These are phyloP conservation scores for Penicillium sp. DNA, from an alignment of 2,329 filamentous ascomycete genomes.

Conservation along the genomic window DNA sequence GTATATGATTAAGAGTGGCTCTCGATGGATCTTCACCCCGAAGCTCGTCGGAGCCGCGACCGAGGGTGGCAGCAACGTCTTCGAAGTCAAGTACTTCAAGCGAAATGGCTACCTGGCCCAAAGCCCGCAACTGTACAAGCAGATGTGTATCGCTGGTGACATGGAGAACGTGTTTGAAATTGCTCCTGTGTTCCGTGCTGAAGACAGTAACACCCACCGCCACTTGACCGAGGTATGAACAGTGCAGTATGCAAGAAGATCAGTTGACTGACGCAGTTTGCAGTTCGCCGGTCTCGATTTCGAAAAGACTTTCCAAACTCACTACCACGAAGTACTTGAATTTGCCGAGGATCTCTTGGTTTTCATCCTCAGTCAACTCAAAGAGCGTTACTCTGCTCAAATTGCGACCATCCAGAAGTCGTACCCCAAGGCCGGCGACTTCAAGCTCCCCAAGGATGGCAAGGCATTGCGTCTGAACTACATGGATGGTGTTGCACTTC, in stretches of 20 bases:
- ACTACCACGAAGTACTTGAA: constrained; percentile 48
- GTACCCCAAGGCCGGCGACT: constrained; percentile 48
- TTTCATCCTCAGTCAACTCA: constrained; percentile 45
- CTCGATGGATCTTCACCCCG: constrained; percentile 81
- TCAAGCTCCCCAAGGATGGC: constrained; percentile 46
- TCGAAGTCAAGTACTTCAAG: constrained; percentile 83
- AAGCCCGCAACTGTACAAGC: constrained; percentile 61
- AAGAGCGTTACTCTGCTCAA: constrained; percentile 41
- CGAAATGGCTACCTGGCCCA: constrained; percentile 66
- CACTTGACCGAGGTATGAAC: constrained; percentile 55
- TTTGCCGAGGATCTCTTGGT: constrained; percentile 48
- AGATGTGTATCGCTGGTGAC: constrained; percentile 61
- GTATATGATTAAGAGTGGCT: constrained; percentile 68
- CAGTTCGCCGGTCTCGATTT: constrained; percentile 50
- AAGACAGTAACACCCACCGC: constrained; percentile 62
- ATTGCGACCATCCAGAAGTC: constrained; percentile 45
- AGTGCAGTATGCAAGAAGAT: not conserved
- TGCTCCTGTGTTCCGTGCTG: constrained; percentile 61
- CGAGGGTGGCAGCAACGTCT: constrained; percentile 89
- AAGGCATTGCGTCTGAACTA: constrained; percentile 47
- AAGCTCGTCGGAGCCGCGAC: constrained; percentile 84
- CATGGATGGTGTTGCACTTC: constrained; percentile 45
- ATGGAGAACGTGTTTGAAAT: constrained; percentile 61
- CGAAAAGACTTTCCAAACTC: constrained; percentile 46
- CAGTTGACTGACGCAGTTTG: constrained; percentile 14